Base-by-base conservation (phyloP, 2,329 filamentous ascomycete species). In the Nakataea oryzae region DNA sequence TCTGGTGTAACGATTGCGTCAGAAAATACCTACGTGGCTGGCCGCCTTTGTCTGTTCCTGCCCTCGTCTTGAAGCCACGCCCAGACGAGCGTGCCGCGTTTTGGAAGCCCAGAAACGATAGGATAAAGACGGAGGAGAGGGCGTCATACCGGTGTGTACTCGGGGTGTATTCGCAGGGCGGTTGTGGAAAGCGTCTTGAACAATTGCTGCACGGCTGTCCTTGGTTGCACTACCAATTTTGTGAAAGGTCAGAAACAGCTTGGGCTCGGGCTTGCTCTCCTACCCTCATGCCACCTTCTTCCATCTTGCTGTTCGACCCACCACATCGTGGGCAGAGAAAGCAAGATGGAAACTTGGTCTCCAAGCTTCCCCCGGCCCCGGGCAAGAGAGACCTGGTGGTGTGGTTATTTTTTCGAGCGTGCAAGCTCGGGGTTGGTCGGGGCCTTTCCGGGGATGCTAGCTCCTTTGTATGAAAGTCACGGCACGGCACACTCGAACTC, bases 171-270 rank as follows among this genome's bases (percentile, higher is more conserved):
- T 81, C 75, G 68, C 81, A 84, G 8, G 72, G 66, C 0, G 80
- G 80, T 61, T 77, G 78, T 0, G 81, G 81, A 64, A 80, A 83
- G 32, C 81, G 75, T 50, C 81, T 77, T 28, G 75, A 71, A 65
- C 81, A 84, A 66, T 83, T 82, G 56, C 76, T 77, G 70, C 81
- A 83, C 17, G 81, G 81, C 32, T 80, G 79, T 29, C 77, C 76
- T 66, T 82, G 79, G 66, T 81, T 80, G 68, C 81, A 84, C 81
- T 83, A 55, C 11, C 4, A 56, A 24, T 50, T 9, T n/a, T 8
- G 21, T 21, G 41, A 50, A 2, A n/a, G 41, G 21, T 50, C 21
- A 21, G 9, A 21, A n/a, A n/a, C 41, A 2, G n/a, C 41, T 21
- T 8, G 6, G 21, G 41, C 8, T n/a, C 41, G n/a, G n/a, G 41